Conservation (phyloP, 2,329 filamentous ascomycete species). For the Didymella exigua region DNA sequence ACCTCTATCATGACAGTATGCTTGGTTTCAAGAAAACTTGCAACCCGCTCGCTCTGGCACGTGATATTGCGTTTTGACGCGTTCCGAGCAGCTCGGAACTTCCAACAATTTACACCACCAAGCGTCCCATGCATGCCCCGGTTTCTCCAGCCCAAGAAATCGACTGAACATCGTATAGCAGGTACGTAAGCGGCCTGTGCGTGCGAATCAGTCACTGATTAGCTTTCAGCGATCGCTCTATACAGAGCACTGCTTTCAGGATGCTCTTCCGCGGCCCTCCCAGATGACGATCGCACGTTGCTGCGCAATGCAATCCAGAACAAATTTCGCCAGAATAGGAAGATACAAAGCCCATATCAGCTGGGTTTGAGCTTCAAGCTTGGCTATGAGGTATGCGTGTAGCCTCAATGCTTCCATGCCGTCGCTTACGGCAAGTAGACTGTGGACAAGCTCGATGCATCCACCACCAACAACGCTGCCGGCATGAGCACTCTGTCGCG, state of each 20-base stretch:
- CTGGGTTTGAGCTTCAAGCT: slow-evolving; percentile 66
- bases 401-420: neutral
- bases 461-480: slow-evolving; percentile 39
- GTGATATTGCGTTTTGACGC: slow-evolving; percentile 28
- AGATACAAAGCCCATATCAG: slow-evolving; percentile 64
- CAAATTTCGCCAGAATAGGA: slow-evolving; percentile 66
- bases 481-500: slow-evolving; percentile 30
- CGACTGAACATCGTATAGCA: slow-evolving; percentile 59
- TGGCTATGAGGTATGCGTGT: slow-evolving; percentile 66
- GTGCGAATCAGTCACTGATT: neutral
- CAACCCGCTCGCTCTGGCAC: neutral
- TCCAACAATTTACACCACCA: slow-evolving; percentile 16
- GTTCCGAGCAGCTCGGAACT: slow-evolving; percentile 11
- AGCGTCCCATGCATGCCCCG: slow-evolving; percentile 52
- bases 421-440: slow-evolving; percentile 35
- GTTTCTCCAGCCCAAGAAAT: slow-evolving; percentile 53
- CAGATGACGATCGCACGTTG: slow-evolving; percentile 57
- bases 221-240: slow-evolving; percentile 66
- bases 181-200: slow-evolving; percentile 42
- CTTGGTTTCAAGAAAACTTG: neutral
- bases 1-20: slow-evolving; percentile 5
- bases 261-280: slow-evolving; percentile 60
- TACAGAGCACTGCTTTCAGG: slow-evolving; percentile 72
- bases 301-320: slow-evolving; percentile 65
- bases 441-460: slow-evolving; percentile 52